Evolutionary conservation across 495 filamentous ascomycete species (phyloP).

Genomic region (Neurospora africana): DNA sequence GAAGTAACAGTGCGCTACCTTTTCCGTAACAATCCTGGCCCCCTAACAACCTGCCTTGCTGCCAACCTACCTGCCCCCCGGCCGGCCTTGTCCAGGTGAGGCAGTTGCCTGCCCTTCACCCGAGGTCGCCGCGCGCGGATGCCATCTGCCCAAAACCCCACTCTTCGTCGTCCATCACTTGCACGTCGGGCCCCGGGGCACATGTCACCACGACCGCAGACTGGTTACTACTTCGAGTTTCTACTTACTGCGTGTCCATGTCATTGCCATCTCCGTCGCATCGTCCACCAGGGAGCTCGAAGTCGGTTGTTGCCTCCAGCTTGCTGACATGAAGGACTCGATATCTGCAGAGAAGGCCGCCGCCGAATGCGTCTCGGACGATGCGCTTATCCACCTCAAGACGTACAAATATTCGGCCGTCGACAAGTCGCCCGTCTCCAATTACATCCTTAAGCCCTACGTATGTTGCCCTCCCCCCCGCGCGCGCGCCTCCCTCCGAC

Average conservation of each 20-base stretch:
- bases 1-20: not conserved
- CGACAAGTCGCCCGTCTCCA: slow-evolving; percentile 90
- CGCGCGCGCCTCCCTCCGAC: not conserved
- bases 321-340: slow-evolving; percentile 15
- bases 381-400: slow-evolving; percentile 70
- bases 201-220: not conserved
- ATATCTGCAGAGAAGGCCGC: slow-evolving; percentile 33
- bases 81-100: not conserved
- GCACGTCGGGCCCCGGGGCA: not conserved
- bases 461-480: slow-evolving; percentile 44
- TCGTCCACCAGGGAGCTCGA: slow-evolving; percentile 2
- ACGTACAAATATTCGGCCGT: slow-evolving; percentile 94
- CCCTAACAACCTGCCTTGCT: not conserved
- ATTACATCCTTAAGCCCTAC: slow-evolving; percentile 89
- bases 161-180: not conserved
- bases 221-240: not conserved
- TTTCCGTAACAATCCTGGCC: not conserved
- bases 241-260: not conserved
- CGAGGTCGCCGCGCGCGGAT: not conserved
- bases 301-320: slow-evolving; percentile 2
- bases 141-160: not conserved
- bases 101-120: not conserved
- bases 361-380: slow-evolving; percentile 48
- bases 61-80: not conserved
- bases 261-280: slow-evolving; percentile 3